Percentiles rank a stretch among this genome's conserved stretches.
These are phyloP conservation scores for Zasmidium citrigriseum DNA, from an alignment of 2,329 filamentous ascomycete genomes.

Conservation along the genomic window DNA sequence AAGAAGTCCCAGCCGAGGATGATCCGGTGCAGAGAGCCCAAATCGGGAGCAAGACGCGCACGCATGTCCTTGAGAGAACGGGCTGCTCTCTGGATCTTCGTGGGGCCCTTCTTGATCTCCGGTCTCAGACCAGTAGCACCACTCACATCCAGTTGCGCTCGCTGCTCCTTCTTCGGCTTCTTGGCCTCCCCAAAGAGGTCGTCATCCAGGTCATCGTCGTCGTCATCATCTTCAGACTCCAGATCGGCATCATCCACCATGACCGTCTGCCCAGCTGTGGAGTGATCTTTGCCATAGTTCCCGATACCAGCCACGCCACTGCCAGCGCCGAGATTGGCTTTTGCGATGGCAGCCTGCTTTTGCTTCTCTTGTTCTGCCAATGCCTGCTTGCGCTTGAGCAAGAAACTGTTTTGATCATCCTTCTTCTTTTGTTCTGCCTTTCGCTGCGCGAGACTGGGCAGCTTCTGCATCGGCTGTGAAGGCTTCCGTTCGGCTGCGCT, in stretches of 20 bases:
- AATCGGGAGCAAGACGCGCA: slow-evolving; percentile 84
- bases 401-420: slow-evolving; percentile 59
- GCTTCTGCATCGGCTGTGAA: slow-evolving; percentile 33
- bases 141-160: slow-evolving; percentile 34
- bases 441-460: slow-evolving; percentile 21
- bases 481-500: slow-evolving; percentile 20
- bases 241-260: slow-evolving; percentile 80
- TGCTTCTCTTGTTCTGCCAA: slow-evolving; percentile 72
- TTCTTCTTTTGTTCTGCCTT: slow-evolving; percentile 39
- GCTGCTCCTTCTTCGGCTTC: slow-evolving; percentile 45
- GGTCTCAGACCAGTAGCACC: slow-evolving; percentile 35
- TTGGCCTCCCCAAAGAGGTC: slow-evolving; percentile 61
- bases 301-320: slow-evolving; percentile 74
- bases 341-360: slow-evolving; percentile 46
- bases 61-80: slow-evolving; percentile 92
- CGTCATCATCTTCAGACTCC: slow-evolving; percentile 41
- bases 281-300: slow-evolving; percentile 76
- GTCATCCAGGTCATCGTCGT: slow-evolving; percentile 56
- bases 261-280: slow-evolving; percentile 74
- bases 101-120: slow-evolving; percentile 65
- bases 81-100: slow-evolving; percentile 79
- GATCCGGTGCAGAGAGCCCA: slow-evolving; percentile 79
- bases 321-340: slow-evolving; percentile 64
- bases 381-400: slow-evolving; percentile 72
- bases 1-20: slow-evolving; percentile 96